These are phyloP conservation scores for Akebia trifoliata DNA, from an alignment of 164 flowering plant species.

Conservation along the genomic window DNA sequence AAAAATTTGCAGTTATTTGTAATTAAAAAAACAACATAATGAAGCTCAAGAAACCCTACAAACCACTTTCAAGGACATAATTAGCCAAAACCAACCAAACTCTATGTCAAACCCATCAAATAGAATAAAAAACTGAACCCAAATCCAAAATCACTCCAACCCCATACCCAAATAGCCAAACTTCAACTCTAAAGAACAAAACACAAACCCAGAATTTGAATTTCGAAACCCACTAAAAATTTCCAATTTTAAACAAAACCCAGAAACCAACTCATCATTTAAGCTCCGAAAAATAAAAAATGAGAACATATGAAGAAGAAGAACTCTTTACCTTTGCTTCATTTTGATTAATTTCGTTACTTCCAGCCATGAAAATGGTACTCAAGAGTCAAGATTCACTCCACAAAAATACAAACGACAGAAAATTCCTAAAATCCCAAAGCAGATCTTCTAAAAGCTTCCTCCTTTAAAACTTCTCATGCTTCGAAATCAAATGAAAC, in stretches of 20 bases:
- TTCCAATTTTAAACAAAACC: neutral
- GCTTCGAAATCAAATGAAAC: no score
- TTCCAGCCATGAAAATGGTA: no score
- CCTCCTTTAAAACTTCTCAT: no score
- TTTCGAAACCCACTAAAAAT: neutral
- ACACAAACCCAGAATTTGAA: constrained; percentile 70
- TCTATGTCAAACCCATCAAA: neutral
- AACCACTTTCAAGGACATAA: neutral
- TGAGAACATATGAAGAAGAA: neutral
- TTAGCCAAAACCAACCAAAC: neutral
- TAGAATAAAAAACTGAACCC: neutral
- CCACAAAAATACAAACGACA: no score
- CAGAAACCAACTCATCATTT: neutral
- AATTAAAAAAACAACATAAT: neutral
- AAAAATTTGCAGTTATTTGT: neutral
- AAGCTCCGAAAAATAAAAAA: neutral
- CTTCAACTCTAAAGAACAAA: constrained; percentile 75
- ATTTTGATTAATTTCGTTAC: no score
- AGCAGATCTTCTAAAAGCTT: no score
- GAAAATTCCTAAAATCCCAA: no score
- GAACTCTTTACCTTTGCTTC: no score
- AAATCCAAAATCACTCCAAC: neutral
- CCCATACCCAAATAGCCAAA: no score
- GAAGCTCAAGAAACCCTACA: neutral
- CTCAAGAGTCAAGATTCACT: no score